phyloP scores from a whole-genome alignment of 495 filamentous ascomycete genomes.

The Geopyxis carbonaria region DNA sequence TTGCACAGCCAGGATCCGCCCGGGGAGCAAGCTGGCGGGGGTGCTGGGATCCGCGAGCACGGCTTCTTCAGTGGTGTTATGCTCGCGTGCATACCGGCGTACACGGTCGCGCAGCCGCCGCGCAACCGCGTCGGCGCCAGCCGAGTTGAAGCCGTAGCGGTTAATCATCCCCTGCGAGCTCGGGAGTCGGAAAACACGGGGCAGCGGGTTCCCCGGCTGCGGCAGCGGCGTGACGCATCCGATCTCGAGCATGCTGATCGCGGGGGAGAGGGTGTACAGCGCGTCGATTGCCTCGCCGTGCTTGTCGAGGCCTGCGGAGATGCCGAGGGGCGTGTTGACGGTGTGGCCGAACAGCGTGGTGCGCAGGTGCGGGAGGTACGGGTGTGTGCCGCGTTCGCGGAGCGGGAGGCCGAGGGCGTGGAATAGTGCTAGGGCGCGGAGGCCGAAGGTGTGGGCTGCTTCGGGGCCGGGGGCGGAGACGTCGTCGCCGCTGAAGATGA shows the following conservation, averaged over 20 bases:
- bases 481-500: constrained; percentile 33
- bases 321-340: constrained; percentile 72
- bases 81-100: constrained; percentile 50
- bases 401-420: constrained; percentile 51
- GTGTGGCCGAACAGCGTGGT: constrained; percentile 52
- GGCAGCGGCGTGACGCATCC: constrained; percentile 75
- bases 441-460: constrained; percentile 70
- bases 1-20: constrained; percentile 74
- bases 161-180: constrained; percentile 78
- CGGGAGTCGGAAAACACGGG: constrained; percentile 72
- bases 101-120: constrained; percentile 61
- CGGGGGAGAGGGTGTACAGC: constrained; percentile 63
- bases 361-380: constrained; percentile 22
- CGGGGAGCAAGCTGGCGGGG: constrained; percentile 56
- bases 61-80: constrained; percentile 50
- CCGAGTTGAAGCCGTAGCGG: constrained; percentile 84
- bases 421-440: constrained; percentile 47
- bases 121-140: constrained; percentile 74
- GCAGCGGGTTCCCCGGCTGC: constrained; percentile 71
- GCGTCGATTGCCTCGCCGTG: constrained; percentile 70
- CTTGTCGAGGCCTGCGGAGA: constrained; percentile 88
- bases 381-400: constrained; percentile 49
- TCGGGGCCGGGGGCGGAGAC: constrained; percentile 49
- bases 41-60: constrained; percentile 54
- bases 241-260: constrained; percentile 55